Conservation (phyloP, 768 basidiomycete genomes). For the Obba rivulosa region DNA sequence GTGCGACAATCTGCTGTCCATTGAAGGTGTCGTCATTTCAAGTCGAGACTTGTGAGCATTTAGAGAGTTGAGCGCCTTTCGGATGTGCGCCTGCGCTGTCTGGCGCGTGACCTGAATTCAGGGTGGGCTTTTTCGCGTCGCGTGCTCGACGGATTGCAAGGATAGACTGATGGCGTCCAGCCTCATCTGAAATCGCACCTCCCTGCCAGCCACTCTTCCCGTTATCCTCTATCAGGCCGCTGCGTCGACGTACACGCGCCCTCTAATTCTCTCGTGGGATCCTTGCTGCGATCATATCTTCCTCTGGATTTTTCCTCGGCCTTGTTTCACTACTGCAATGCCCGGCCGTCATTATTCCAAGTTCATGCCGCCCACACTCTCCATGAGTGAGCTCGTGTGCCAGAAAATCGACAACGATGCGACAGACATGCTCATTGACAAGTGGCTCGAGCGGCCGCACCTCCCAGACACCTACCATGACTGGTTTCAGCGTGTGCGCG, state of each 20-base stretch:
- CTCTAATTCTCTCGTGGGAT: neutral
- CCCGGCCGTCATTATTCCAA: slow-evolving; percentile 45
- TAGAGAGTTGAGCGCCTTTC: no score
- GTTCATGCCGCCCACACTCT: slow-evolving; percentile 58
- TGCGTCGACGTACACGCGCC: no score
- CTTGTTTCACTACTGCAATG: slow-evolving; percentile 6
- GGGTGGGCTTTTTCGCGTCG: slow-evolving; percentile 19
- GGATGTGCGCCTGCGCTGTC: neutral
- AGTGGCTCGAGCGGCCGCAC: slow-evolving; percentile 65
- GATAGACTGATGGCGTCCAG: neutral
- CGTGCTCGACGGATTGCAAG: slow-evolving; percentile 4
- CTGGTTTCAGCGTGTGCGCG: slow-evolving; percentile 69
- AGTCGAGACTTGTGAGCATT: no score
- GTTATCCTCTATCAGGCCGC: neutral
- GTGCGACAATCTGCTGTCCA: no score
- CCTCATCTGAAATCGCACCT: neutral
- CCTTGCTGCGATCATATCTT: neutral
- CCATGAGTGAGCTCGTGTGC: slow-evolving; percentile 75
- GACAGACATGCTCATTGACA: slow-evolving; percentile 76
- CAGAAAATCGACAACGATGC: slow-evolving; percentile 73
- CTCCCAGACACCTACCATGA: slow-evolving; percentile 71
- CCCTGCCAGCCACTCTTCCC: neutral
- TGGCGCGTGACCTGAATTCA: slow-evolving; percentile 2
- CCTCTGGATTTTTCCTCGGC: neutral
- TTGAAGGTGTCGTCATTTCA: no score